Base-by-base conservation (phyloP, 2,329 filamentous ascomycete genomes). In the Hymenoscyphus fraxineus region DNA sequence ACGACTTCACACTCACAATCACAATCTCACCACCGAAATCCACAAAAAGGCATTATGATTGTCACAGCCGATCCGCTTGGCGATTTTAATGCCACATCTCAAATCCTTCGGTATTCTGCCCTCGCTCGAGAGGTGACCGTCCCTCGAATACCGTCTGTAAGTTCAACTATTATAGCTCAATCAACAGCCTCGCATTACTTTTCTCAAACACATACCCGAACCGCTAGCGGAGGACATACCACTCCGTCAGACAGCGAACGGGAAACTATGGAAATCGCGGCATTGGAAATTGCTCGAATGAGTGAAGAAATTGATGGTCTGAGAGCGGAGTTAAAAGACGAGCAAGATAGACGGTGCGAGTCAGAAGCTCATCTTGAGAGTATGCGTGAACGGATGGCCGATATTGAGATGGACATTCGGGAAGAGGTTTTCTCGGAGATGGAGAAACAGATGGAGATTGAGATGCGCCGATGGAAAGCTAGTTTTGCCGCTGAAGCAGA, bases 11-110 rank as follows among this genome's bases (percentile, higher is more conserved):
- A 74, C 39, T 32, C 70, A 73, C 22, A 80, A 22, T 64, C 57
- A 13, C 56, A 63, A 83, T 15, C 60, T 54, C 59, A 39, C 59
- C 65, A 66, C 38, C 86, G 88, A 16, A 86, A 87, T 67, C 90
- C 92, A 0, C 95, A 98, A 75, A 93, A 90, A 73, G 93, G 89
- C 0, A 87, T 96, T 72, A 98, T 99, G 93, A 90, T 99, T 64
- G 94, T 98, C 16, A 97, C 94, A 0, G 95, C 94, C 2, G 94
- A 99, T 73, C 92, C 95, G 0, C 79, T 91, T 13, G 94, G 95
- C 44, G 95, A 99, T 77, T 97, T 93, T 80, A 98, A 98, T 74
- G 93, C 95, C 13, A 99, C 95, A 0, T 96, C 92, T 5, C 95
- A 98, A 74, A 98, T 99, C 66, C 82, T 99, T 1, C 88, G 94